Percentiles rank a stretch among this genome's conserved stretches.
These are phyloP conservation scores for Annulohypoxylon maeteangense DNA, from an alignment of 495 filamentous ascomycete species.

Conservation along the genomic window DNA sequence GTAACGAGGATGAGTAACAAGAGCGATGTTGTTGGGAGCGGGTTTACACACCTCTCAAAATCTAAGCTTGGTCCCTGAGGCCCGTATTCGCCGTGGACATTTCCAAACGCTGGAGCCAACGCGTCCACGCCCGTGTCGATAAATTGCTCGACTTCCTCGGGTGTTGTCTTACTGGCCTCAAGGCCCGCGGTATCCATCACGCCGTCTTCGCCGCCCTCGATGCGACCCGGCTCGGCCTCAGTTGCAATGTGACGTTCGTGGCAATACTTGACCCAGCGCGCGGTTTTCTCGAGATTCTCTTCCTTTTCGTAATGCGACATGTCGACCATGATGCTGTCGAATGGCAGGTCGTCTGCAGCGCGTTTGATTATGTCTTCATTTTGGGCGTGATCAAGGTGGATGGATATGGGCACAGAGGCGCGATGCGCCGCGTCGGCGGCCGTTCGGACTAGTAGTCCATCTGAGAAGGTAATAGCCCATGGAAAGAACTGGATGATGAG, in stretches of 20 bases:
- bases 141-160: neutral
- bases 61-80: neutral
- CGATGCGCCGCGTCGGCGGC: neutral
- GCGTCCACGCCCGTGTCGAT: neutral
- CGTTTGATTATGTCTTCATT: neutral
- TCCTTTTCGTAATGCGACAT: neutral
- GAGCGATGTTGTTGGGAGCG: neutral
- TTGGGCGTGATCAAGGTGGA: neutral
- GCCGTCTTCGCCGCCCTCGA: constrained; percentile 1
- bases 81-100: neutral
- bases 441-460: neutral
- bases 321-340: neutral
- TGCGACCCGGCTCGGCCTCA: neutral
- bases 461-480: neutral
- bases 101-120: neutral
- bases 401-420: neutral
- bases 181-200: neutral
- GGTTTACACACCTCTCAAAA: neutral
- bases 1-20: neutral
- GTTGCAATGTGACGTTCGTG: neutral
- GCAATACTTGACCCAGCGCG: neutral
- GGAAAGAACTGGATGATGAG: neutral
- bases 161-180: neutral
- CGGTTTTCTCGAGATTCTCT: neutral
- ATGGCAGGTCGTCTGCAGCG: neutral